Conservation (phyloP, 805 yeast species). For the Hanseniaspora guilliermondii region DNA sequence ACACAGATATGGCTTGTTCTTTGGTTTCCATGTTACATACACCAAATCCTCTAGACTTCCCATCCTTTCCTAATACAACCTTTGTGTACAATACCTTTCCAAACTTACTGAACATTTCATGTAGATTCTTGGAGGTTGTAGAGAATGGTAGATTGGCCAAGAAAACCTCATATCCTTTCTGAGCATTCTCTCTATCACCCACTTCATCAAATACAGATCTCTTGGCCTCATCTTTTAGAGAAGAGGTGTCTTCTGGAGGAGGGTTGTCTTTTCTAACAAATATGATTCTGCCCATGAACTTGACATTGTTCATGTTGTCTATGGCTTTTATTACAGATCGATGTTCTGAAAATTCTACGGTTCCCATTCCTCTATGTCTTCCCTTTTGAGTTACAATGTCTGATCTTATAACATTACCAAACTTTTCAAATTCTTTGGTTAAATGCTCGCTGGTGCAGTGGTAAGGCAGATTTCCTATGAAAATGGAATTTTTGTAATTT, state of each 20-base stretch:
- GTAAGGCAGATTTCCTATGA: constrained; percentile 63
- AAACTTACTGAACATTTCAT: constrained; percentile 65
- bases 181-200: constrained; percentile 8
- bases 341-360: constrained; percentile 63
- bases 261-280: constrained; percentile 87
- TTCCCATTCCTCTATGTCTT: constrained; percentile 79
- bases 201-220: constrained; percentile 12
- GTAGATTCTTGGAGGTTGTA: constrained; percentile 71
- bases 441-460: constrained; percentile 48
- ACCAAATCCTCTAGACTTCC: constrained; percentile 79
- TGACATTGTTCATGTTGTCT: constrained; percentile 49
- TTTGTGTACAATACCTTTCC: constrained; percentile 80
- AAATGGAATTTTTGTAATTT: constrained; percentile 56
- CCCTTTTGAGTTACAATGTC: constrained; percentile 72
- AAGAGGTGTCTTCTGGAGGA: constrained; percentile 40
- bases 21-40: constrained; percentile 56
- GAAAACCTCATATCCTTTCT: constrained; percentile 42
- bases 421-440: constrained; percentile 44
- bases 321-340: constrained; percentile 65
- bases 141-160: constrained; percentile 74
- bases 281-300: constrained; percentile 60
- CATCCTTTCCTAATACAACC: constrained; percentile 49
- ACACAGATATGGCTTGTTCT: constrained; percentile 62
- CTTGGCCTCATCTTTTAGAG: constrained; percentile 15
- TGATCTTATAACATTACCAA: constrained; percentile 62